Percentiles rank a stretch among this genome's conserved stretches.
Evolutionary conservation across 2,329 filamentous ascomycete species (phyloP).

Genomic region (Diaporthe helianthi): DNA sequence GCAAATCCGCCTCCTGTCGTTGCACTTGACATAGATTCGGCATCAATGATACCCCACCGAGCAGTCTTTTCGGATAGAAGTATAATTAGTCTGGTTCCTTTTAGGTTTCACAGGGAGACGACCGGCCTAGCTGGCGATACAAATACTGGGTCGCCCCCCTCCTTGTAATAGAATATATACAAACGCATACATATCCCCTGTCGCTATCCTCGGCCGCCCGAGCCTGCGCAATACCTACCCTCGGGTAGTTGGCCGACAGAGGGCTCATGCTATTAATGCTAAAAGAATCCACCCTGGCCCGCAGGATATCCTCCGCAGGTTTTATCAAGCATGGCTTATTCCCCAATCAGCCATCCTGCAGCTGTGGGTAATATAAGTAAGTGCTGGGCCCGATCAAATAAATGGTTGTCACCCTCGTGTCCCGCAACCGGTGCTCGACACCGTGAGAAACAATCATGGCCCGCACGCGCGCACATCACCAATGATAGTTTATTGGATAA

Average conservation of each 20-base stretch:
- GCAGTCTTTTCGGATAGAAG: conserved; percentile 23
- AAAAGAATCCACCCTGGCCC: not conserved
- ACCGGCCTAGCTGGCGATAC: not conserved
- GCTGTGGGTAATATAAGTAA: not conserved
- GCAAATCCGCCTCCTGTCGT: not conserved
- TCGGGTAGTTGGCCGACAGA: not conserved
- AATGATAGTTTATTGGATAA: conserved; percentile 15
- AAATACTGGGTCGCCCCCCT: not conserved
- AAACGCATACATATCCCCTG: not conserved
- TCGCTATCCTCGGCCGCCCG: not conserved
- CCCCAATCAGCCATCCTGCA: not conserved
- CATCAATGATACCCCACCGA: conserved; percentile 18
- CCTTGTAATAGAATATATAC: not conserved
- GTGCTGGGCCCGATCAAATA: not conserved
- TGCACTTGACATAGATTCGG: conserved; percentile 15
- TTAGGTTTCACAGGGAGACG: not conserved
- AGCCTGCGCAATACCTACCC: not conserved
- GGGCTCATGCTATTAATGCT: not conserved
- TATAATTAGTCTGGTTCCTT: not conserved
- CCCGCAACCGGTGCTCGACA: not conserved
- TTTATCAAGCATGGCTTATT: no score
- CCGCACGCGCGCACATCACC: not conserved
- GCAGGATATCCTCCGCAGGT: not conserved
- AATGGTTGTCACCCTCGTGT: not conserved
- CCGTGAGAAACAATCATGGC: not conserved